Base-by-base conservation (phyloP, 2,329 filamentous ascomycete genomes). In the Podosphaera aphanis region DNA sequence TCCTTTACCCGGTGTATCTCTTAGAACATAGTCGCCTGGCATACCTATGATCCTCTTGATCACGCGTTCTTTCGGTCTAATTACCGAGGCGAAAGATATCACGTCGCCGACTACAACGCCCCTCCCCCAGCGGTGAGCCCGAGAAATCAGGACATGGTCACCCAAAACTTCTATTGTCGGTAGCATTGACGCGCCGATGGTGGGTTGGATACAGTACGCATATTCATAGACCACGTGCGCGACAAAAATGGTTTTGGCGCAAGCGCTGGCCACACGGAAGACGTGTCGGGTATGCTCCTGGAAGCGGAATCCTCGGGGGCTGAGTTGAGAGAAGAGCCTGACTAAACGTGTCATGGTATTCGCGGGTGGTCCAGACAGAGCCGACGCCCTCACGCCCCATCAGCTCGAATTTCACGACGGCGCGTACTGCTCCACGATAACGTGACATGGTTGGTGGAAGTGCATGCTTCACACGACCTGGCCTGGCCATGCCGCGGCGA, bases 141-240 rank as follows among this genome's bases (percentile, higher is more conserved):
- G 75, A 49, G 75, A 76, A 45, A 83, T 71, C 11, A 86, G 60
- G 41, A 88, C 67, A 60, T 67, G 76, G 57, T 88, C 79, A 47
- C 77, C 77, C 7, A 66, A 61, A 1, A 76, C 66, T 20, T 69
- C 66, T 49, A 94, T 76, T 0, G 84, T 93, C 6, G 88, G 88
- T 44, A 90, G 71, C 90, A 95, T 95, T 16, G 81, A 88, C 2
- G 84, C 75, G 1, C 88, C 88, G 21, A 67, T 66, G 15, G 76
- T 75, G 3, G 66, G 61, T 18, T 70, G 69, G 51, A 78, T 56
- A 50, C 67, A 67, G 62, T 74, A 73, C 55, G 74, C 64, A 62
- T 90, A 77, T 38, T 73, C 69, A 56, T 59, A 61, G 48, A 68
- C 57, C n/a, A 74, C 58, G 57, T 77, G 73, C 21, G 59, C 57